phyloP scores from a whole-genome alignment of 2,329 filamentous ascomycete species.

The Penicillium thymicola region DNA sequence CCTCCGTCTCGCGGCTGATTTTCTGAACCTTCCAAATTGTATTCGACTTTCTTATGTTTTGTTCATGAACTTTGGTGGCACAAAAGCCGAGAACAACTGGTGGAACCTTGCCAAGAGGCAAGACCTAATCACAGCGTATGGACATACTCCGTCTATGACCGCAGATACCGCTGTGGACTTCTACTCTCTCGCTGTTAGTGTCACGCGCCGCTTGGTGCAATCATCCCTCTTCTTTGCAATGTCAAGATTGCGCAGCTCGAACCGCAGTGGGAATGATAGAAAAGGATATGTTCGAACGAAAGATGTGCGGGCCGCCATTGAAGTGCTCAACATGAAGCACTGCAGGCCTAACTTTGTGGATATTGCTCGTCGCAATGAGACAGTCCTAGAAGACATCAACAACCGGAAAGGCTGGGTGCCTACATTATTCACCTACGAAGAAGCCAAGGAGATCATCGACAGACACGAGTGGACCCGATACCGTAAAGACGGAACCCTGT shows the following conservation, averaged over 20 bases:
- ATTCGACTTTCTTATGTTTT: conserved; percentile 61
- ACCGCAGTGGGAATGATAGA: conserved; percentile 29
- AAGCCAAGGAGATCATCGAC: conserved; percentile 22
- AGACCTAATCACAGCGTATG: conserved; percentile 3
- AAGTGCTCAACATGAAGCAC: conserved; percentile 51
- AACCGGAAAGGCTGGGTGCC: conserved; percentile 29
- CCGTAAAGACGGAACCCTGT: not conserved
- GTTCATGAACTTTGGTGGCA: conserved; percentile 69
- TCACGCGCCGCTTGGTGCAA: conserved; percentile 69
- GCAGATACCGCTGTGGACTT: conserved; percentile 75
- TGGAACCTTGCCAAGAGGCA: conserved; percentile 50
- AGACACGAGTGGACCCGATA: conserved; percentile 11
- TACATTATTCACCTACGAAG: conserved; percentile 33
- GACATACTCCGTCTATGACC: conserved; percentile 64
- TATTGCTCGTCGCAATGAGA: conserved; percentile 50
- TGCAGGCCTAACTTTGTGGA: conserved; percentile 52
- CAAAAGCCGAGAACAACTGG: conserved; percentile 65
- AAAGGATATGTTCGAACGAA: conserved; percentile 40
- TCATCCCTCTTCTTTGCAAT: conserved; percentile 67
- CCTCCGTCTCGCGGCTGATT: conserved; percentile 49
- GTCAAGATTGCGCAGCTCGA: conserved; percentile 60
- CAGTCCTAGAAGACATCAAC: conserved; percentile 48
- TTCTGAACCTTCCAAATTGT: conserved; percentile 62
- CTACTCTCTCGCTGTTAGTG: conserved; percentile 61
- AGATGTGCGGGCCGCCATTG: conserved; percentile 55